phyloP scores from a whole-genome alignment of 805 yeast genomes.

The Torulaspora gathmanii region DNA sequence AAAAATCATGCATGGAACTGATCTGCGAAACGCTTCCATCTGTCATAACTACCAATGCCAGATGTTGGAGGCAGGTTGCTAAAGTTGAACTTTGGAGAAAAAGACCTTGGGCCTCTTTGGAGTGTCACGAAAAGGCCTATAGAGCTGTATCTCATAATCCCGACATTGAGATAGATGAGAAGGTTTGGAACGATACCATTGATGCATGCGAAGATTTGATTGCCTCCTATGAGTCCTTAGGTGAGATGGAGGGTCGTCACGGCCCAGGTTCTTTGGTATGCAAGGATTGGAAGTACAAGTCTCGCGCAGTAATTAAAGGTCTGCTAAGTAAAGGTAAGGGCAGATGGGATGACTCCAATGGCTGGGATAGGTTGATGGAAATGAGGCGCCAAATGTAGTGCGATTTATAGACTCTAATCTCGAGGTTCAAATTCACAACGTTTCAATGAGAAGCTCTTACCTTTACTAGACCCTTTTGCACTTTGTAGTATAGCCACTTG shows the following conservation, averaged over 20 bases:
- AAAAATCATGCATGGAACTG: constrained; percentile 63
- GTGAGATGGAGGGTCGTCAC: constrained; percentile 75
- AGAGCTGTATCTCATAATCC: constrained; percentile 65
- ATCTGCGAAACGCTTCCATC: constrained; percentile 64
- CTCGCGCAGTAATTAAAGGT: constrained; percentile 65
- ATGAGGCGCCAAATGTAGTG: constrained; percentile 25
- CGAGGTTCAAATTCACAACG: too few relatives aligned
- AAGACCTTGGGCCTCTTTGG: constrained; percentile 83
- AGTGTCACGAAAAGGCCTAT: constrained; percentile 80
- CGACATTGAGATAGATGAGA: constrained; percentile 55
- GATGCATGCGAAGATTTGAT: constrained; percentile 73
- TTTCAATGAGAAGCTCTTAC: too few relatives aligned
- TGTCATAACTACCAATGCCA: constrained; percentile 53
- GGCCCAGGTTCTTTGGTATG: constrained; percentile 84
- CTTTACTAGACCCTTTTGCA: too few relatives aligned
- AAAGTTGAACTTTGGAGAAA: constrained; percentile 81
- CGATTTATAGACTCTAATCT: background rate
- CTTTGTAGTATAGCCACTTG: too few relatives aligned
- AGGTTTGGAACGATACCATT: constrained; percentile 71
- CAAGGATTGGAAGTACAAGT: constrained; percentile 86
- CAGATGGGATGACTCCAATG: constrained; percentile 75
- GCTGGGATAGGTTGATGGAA: constrained; percentile 62
- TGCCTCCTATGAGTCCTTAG: constrained; percentile 81
- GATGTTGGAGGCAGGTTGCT: constrained; percentile 81
- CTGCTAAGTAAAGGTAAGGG: constrained; percentile 73